Percentiles rank a stretch among this genome's conserved stretches.
These are phyloP conservation scores for Clonostachys rosea DNA, from an alignment of 2,329 filamentous ascomycete species.

Conservation along the genomic window DNA sequence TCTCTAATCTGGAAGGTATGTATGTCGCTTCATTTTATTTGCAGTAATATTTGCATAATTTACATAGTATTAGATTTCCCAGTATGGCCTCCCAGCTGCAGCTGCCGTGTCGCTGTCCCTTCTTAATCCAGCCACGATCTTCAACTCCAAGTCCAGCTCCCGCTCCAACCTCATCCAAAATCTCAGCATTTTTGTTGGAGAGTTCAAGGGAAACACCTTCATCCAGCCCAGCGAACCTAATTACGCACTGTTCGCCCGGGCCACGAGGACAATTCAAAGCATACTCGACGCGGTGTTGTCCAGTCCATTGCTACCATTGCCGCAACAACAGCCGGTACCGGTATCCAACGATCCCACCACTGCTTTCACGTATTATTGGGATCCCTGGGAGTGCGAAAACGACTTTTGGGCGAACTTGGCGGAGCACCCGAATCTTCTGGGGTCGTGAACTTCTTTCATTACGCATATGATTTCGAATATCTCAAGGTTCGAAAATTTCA, in stretches of 20 bases:
- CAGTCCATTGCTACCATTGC: too few relatives aligned
- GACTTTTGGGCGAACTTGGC: background rate
- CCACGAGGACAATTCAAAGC: conserved; percentile 8
- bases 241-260: conserved; percentile 9
- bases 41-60: background rate
- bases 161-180: conserved; percentile 5
- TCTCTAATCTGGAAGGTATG: conserved; percentile 1
- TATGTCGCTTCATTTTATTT: too few relatives aligned
- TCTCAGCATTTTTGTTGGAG: conserved; percentile 8
- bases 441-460: too few relatives aligned
- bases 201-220: conserved; percentile 8
- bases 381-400: background rate
- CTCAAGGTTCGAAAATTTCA: too few relatives aligned
- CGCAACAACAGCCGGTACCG: too few relatives aligned
- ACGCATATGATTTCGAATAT: too few relatives aligned
- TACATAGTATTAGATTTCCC: conserved; percentile 4
- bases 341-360: background rate
- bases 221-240: conserved; percentile 9
- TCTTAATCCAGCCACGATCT: background rate
- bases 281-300: conserved; percentile 28
- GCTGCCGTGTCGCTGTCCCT: conserved; percentile 9
- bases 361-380: background rate
- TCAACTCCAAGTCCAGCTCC: too few relatives aligned
- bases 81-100: conserved; percentile 10
- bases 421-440: background rate